These are phyloP conservation scores for Trichoderma koningiopsis DNA, from an alignment of 2,329 filamentous ascomycete genomes.

Conservation along the genomic window DNA sequence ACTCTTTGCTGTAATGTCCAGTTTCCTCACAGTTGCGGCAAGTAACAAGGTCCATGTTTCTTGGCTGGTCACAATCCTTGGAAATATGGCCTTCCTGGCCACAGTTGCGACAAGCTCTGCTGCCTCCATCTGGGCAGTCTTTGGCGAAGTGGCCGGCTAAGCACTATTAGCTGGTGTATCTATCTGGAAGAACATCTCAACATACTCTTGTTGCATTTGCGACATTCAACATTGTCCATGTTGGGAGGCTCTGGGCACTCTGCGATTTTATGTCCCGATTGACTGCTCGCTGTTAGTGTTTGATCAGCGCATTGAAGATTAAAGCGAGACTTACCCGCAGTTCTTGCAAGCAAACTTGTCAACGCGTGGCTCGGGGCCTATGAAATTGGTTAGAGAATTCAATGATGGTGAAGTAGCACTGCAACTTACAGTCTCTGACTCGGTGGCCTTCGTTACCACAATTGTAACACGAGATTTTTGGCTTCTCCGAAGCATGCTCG, in stretches of 20 bases:
- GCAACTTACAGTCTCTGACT: slow-evolving; percentile 64
- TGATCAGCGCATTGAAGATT: neutral
- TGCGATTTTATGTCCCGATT: slow-evolving; percentile 53
- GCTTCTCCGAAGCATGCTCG: slow-evolving; percentile 46
- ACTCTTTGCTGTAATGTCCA: slow-evolving; percentile 66
- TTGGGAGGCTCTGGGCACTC: slow-evolving; percentile 64
- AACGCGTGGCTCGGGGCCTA: slow-evolving; percentile 61
- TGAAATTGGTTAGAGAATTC: slow-evolving; percentile 19
- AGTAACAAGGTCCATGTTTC: slow-evolving; percentile 49
- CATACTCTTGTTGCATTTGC: slow-evolving; percentile 64
- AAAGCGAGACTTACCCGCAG: slow-evolving; percentile 52
- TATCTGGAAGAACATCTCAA: slow-evolving; percentile 10
- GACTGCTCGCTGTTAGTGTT: slow-evolving; percentile 34
- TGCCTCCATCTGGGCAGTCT: slow-evolving; percentile 65
- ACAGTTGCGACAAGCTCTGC: slow-evolving; percentile 62
- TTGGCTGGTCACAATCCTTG: slow-evolving; percentile 53
- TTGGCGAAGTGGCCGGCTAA: slow-evolving; percentile 62
- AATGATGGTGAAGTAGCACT: neutral
- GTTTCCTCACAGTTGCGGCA: slow-evolving; percentile 64
- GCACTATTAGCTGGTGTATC: slow-evolving; percentile 20
- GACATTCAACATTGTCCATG: slow-evolving; percentile 64
- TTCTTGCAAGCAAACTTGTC: slow-evolving; percentile 70
- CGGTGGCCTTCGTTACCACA: slow-evolving; percentile 67
- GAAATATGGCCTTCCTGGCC: slow-evolving; percentile 62
- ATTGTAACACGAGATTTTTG: slow-evolving; percentile 64